These are phyloP conservation scores for Alloteropsis angusta DNA, from an alignment of 202 grass and related monocot genomes.

Conservation along the genomic window DNA sequence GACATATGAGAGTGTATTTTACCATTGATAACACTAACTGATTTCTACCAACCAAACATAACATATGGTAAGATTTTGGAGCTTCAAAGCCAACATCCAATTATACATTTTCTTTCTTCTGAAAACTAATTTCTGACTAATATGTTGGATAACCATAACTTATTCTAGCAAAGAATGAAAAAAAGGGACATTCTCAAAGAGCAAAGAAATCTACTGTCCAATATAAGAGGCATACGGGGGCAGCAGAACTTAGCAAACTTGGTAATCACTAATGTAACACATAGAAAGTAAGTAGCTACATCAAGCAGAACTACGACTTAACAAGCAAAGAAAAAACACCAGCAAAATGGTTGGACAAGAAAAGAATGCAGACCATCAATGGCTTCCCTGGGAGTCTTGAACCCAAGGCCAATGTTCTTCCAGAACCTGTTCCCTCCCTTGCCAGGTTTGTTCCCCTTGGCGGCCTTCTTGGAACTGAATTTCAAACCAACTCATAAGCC, in stretches of 20 bases:
- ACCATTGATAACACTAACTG: not conserved
- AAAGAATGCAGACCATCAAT: conserved; percentile 39
- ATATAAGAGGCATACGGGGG: not conserved
- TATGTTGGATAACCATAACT: not conserved
- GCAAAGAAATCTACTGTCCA: not conserved
- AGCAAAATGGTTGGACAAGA: not conserved
- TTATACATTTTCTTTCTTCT: not conserved
- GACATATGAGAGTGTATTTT: not conserved
- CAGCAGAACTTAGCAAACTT: not conserved
- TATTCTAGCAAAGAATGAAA: not conserved
- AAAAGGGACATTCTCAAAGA: not conserved
- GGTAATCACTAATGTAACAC: not conserved
- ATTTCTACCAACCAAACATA: not conserved
- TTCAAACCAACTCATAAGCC: not conserved
- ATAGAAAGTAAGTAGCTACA: not conserved
- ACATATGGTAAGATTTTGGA: not conserved
- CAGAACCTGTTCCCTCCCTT: conserved; percentile 68
- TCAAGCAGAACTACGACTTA: not conserved
- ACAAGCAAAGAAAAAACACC: not conserved
- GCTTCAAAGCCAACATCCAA: not conserved
- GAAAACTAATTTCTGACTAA: not conserved
- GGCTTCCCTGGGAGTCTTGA: conserved; percentile 65
- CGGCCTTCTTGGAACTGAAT: conserved; percentile 51
- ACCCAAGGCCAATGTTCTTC: conserved; percentile 73
- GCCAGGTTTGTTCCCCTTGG: conserved; percentile 65